Conservation (phyloP, 176 grass and related monocot species). For the Dendrocalamus sinicus region DNA sequence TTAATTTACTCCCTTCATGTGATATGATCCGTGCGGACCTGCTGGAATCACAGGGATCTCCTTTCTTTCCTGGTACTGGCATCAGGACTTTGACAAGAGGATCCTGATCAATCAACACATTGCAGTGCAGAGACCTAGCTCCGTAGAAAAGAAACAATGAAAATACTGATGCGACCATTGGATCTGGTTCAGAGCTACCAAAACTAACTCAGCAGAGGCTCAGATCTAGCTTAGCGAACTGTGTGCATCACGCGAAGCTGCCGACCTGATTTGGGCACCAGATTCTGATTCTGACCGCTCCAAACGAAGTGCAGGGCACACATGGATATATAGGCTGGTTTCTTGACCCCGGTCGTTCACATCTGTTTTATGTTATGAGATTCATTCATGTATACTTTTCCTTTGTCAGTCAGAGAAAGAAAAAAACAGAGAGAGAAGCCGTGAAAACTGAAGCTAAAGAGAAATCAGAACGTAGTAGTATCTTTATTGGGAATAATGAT, state of each 20-base stretch:
- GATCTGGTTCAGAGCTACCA: background rate
- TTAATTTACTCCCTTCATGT: background rate
- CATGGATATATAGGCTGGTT: too few species aligned
- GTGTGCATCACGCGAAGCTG: background rate
- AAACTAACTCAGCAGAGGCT: too few species aligned
- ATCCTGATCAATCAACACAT: too few species aligned
- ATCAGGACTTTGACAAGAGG: background rate
- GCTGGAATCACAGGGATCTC: background rate
- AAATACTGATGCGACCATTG: background rate
- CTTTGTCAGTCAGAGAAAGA: background rate
- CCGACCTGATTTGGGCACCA: background rate
- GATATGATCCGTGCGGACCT: background rate
- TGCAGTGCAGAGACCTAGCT: background rate
- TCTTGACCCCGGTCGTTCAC: background rate
- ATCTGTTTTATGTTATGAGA: background rate
- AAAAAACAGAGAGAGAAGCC: background rate
- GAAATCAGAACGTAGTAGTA: background rate
- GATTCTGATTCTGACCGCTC: background rate
- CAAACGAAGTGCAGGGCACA: background rate
- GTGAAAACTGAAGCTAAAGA: background rate
- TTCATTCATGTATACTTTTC: background rate
- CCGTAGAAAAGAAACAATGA: background rate
- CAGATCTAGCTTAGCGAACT: too few species aligned
- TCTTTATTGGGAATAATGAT: background rate
- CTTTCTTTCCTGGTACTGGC: background rate